Evolutionary conservation across 331 rosid species (phyloP).

Genomic region (Arachis monticola): DNA sequence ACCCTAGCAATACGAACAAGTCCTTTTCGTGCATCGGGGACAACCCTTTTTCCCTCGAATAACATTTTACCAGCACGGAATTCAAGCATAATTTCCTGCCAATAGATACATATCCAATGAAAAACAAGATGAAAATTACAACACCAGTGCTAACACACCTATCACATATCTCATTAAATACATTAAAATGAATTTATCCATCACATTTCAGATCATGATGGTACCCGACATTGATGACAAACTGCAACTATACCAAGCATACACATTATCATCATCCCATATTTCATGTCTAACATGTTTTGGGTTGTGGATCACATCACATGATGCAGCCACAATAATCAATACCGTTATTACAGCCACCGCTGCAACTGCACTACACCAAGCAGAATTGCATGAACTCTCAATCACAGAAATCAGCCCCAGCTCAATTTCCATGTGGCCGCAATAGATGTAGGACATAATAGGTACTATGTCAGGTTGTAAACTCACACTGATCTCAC

Average conservation of each 20-base stretch:
- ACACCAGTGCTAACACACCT: not conserved
- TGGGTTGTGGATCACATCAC: too few relatives aligned
- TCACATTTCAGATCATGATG: slow-evolving; percentile 25
- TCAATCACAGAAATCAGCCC: too few relatives aligned
- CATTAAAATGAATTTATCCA: slow-evolving; percentile 4
- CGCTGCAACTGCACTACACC: too few relatives aligned
- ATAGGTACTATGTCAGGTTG: too few relatives aligned
- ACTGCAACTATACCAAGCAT: not conserved
- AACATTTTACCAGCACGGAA: slow-evolving; percentile 95
- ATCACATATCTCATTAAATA: not conserved
- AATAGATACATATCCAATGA: slow-evolving; percentile 26
- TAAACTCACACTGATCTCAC: too few relatives aligned
- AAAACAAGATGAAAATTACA: not conserved
- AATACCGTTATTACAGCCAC: too few relatives aligned
- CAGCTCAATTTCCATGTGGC: too few relatives aligned
- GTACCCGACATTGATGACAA: slow-evolving; percentile 18
- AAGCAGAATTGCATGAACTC: too few relatives aligned
- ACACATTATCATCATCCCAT: not conserved
- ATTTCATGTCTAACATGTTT: not conserved
- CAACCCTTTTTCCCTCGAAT: slow-evolving; percentile 73
- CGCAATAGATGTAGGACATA: too few relatives aligned
- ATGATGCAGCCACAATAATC: too few relatives aligned
- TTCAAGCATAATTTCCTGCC: slow-evolving; percentile 83
- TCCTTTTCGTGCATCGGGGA: slow-evolving; percentile 84
- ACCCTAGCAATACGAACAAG: slow-evolving; percentile 91